Percentiles rank a stretch among this genome's conserved stretches.
phyloP scores from a whole-genome alignment of 2,329 filamentous ascomycete species.

The Penicillium sp. region DNA sequence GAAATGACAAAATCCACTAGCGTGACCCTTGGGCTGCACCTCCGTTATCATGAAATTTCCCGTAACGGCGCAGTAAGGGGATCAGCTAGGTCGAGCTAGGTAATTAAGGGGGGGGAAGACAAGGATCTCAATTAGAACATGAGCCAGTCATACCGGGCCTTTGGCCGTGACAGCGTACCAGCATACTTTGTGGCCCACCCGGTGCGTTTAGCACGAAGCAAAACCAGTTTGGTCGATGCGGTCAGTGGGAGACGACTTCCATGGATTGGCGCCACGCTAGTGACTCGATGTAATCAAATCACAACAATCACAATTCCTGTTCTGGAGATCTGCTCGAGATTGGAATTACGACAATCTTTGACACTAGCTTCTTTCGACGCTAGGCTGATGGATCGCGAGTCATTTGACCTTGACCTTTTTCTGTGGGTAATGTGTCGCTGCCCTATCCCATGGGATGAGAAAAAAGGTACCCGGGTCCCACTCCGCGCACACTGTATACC shows the following conservation, averaged over 20 bases:
- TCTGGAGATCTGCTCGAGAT: slow-evolving; percentile 10
- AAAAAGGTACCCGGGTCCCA: not conserved
- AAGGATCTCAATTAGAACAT: slow-evolving; percentile 1
- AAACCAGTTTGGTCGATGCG: slow-evolving; percentile 18
- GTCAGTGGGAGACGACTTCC: slow-evolving; percentile 13
- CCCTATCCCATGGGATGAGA: not conserved
- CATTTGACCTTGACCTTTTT: not conserved
- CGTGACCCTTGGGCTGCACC: slow-evolving; percentile 25
- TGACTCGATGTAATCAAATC: slow-evolving; percentile 24
- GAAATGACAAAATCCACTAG: slow-evolving; percentile 25
- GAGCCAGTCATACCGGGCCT: not conserved
- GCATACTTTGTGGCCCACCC: slow-evolving; percentile 8
- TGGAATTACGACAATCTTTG: slow-evolving; percentile 6
- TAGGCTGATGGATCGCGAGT: not conserved
- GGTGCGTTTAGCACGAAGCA: slow-evolving; percentile 11
- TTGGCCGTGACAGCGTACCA: slow-evolving; percentile 6
- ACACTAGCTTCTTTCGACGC: slow-evolving; percentile 2
- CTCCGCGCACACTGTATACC: not conserved
- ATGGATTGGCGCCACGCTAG: slow-evolving; percentile 26
- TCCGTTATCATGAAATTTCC: slow-evolving; percentile 27
- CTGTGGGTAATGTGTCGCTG: not conserved
- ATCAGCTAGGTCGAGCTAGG: slow-evolving; percentile 1
- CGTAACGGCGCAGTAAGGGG: slow-evolving; percentile 24
- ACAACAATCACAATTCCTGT: slow-evolving; percentile 18
- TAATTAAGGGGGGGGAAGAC: not conserved